Evolutionary conservation across 345 rosid species (phyloP), one percentile per base, ranked within the genome.

Genomic region (Camelina laxa): DNA sequence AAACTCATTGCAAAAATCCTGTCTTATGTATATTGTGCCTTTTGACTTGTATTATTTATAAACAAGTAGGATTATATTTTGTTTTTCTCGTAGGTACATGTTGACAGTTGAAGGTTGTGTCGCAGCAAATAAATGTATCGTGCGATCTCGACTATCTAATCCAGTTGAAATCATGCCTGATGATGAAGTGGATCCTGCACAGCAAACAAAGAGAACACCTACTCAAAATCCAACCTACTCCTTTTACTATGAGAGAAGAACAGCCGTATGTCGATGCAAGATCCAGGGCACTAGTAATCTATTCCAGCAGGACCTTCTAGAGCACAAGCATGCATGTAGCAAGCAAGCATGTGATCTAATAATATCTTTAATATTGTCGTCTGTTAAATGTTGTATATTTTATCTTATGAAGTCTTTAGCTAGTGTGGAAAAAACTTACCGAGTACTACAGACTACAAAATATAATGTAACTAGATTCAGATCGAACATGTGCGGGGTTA

Each of bases 91-190:
- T 60, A 93, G 96, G 85, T 93, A 88, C 81, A 93, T 85, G 96
- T 85, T 93, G 80, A 89, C 96, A 57, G 82, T 47, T 68, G 92
- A 85, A 84, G 98, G 98, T 60, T 80, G 56, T 60, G 88, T 86
- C 59, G 85, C 80, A 73, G 97, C 97, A 49, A 81, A 68, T 17
- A 90, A 89, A 27, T 91, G 98, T 78, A 82, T 87, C 44, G 55
- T 55, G 58, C 82, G 93, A 75, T 88, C 98, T 75, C 83, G 86
- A 75, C 49, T 89, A 79, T 53, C 27, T 19, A 85, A 83, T 75
- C 78, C 91, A 31, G 50, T 35, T 20, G 80, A 76, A 64, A 74
- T 62, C 58, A 45, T 73, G 60, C 65, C 78, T 33, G 77, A 74
- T 54, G 76, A 60, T 27, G 85, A 75, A 51, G 80, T 67, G 38